Evolutionary conservation across 2,329 filamentous ascomycete species (phyloP).

Genomic region (Penicillium sp.): DNA sequence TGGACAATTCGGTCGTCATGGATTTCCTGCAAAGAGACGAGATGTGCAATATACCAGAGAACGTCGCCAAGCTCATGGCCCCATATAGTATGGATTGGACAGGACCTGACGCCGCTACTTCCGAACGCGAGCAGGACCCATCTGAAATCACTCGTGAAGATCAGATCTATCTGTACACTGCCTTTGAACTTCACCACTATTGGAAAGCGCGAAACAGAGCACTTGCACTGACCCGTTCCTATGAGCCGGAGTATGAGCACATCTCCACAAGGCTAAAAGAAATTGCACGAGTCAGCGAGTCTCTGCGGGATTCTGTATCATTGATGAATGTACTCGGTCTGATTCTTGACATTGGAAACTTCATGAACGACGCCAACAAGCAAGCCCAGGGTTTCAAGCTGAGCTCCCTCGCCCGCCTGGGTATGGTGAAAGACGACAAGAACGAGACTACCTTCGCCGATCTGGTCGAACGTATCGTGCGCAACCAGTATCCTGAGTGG

Average conservation of each 20-base stretch:
- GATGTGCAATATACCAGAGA: constrained; percentile 87
- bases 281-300: constrained; percentile 84
- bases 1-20: constrained; percentile 91
- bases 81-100: constrained; percentile 98
- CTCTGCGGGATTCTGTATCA: constrained; percentile 83
- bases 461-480: constrained; percentile 91
- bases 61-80: constrained; percentile 84
- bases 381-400: constrained; percentile 98
- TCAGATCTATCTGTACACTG: constrained; percentile 90
- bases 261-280: constrained; percentile 80
- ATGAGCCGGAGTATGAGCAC: constrained; percentile 86
- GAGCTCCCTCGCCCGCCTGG: constrained; percentile 84
- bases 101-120: constrained; percentile 74
- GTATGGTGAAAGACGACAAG: constrained; percentile 99
- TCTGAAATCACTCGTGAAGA: constrained; percentile 87
- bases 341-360: constrained; percentile 97
- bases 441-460: constrained; percentile 96
- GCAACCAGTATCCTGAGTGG: constrained; percentile 95
- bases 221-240: constrained; percentile 77
- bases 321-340: constrained; percentile 94
- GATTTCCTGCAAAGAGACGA: constrained; percentile 94
- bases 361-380: constrained; percentile 99
- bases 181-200: constrained; percentile 93
- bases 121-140: constrained; percentile 81
- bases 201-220: constrained; percentile 98